Conservation (phyloP, 257 asterid species). For the Plantago elongata region DNA sequence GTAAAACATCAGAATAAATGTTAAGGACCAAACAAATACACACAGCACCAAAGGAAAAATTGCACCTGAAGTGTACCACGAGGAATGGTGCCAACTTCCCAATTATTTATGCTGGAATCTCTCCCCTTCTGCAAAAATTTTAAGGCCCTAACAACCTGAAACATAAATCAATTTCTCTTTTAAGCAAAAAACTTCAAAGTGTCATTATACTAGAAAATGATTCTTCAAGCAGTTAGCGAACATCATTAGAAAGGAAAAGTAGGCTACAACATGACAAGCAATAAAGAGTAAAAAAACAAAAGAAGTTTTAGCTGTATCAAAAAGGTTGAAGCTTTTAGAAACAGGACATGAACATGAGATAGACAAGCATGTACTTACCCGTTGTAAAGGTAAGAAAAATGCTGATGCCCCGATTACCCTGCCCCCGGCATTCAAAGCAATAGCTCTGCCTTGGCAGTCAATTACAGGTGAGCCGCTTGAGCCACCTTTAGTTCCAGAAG, state of each 20-base stretch:
- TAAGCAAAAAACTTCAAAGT: too few relatives aligned
- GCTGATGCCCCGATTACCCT: constrained; percentile 97
- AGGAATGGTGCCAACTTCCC: constrained; percentile 82
- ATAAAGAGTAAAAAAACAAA: too few relatives aligned
- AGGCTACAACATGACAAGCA: too few relatives aligned
- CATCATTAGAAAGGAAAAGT: neutral
- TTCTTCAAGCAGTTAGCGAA: too few relatives aligned
- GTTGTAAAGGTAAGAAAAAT: constrained; percentile 94
- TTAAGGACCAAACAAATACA: neutral
- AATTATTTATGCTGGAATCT: constrained; percentile 42
- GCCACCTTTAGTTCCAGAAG: constrained; percentile 99
- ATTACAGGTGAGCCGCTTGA: constrained; percentile 99
- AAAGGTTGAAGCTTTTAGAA: neutral
- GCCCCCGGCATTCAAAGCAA: constrained; percentile 99
- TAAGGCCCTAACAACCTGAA: constrained; percentile 22
- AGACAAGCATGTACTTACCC: constrained; percentile 39
- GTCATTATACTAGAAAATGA: too few relatives aligned
- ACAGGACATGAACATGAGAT: too few relatives aligned
- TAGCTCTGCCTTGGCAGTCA: constrained; percentile 99
- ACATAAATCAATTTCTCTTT: neutral
- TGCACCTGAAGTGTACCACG: constrained; percentile 99
- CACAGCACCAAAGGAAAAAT: constrained; percentile 16
- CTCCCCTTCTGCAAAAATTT: constrained; percentile 65
- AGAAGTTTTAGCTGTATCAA: neutral
- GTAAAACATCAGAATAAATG: neutral